These are phyloP conservation scores for Bidens hawaiensis DNA, from an alignment of 140 eudicot species.

Conservation along the genomic window DNA sequence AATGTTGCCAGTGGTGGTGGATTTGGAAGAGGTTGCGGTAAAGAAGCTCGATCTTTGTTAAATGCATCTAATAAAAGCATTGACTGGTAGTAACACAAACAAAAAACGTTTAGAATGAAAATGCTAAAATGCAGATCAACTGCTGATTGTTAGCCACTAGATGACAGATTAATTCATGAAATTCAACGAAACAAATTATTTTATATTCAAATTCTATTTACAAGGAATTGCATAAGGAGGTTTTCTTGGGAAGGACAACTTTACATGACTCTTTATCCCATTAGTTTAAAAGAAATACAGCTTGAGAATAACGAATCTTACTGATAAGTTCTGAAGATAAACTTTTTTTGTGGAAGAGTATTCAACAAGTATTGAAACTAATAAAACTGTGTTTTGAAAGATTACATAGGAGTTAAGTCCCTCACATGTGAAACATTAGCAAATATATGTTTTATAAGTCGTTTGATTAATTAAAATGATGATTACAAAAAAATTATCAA, in stretches of 20 bases:
- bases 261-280: not conserved
- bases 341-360: not conserved
- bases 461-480: not conserved
- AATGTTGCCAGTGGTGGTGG: constrained; percentile 69
- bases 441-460: not conserved
- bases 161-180: not conserved
- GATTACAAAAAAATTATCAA: not conserved
- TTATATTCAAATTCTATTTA: not conserved
- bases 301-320: not conserved
- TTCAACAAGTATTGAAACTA: not conserved
- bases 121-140: not conserved
- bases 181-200: not conserved
- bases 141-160: too few relatives aligned
- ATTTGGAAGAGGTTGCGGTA: constrained; percentile 85
- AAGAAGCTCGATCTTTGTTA: constrained; percentile 94
- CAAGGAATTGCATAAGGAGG: not conserved
- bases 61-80: constrained; percentile 91
- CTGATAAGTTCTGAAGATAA: not conserved
- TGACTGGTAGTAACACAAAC: constrained; percentile 46
- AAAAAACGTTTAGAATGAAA: constrained; percentile 10
- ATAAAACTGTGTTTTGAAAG: not conserved
- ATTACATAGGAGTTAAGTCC: not conserved
- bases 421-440: not conserved
- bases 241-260: not conserved
- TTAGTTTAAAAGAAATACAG: not conserved